Evolutionary conservation across 2,329 filamentous ascomycete genomes (phyloP).

Genomic region (Fusarium abutilonis): DNA sequence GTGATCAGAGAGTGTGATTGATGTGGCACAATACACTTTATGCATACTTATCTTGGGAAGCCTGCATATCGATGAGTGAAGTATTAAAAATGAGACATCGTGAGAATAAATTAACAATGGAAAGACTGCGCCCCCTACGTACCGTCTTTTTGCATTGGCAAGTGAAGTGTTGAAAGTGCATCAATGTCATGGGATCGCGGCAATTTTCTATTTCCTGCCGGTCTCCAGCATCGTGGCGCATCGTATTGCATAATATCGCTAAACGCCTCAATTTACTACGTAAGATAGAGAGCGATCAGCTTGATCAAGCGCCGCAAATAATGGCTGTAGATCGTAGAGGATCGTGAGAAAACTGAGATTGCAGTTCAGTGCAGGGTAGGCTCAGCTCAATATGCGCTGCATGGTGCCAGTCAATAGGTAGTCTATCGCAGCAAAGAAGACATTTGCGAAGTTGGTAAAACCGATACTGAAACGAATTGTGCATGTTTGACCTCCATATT

Average conservation of each 20-base stretch:
- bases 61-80: conserved; percentile 1
- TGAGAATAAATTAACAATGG: background rate
- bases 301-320: conserved; percentile 6
- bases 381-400: background rate
- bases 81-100: conserved; percentile 11
- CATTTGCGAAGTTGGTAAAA: background rate
- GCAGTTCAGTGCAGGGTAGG: conserved; percentile 18
- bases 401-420: background rate
- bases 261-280: background rate
- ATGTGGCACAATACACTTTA: background rate
- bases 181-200: background rate
- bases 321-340: conserved; percentile 3
- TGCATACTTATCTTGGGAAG: background rate
- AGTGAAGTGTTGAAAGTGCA: background rate
- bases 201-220: background rate
- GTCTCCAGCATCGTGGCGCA: conserved; percentile 13
- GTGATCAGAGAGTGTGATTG: background rate
- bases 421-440: no score
- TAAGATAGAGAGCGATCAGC: background rate
- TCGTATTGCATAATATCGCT: conserved; percentile 7
- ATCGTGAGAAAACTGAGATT: conserved; percentile 4
- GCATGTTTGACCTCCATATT: background rate
- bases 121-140: conserved; percentile 13
- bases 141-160: background rate
- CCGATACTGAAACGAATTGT: background rate